Percentiles rank a stretch among this genome's conserved stretches.
Evolutionary conservation across 1,284 basidiomycete species (phyloP).

Genomic region (Marasmius tenuissimus): DNA sequence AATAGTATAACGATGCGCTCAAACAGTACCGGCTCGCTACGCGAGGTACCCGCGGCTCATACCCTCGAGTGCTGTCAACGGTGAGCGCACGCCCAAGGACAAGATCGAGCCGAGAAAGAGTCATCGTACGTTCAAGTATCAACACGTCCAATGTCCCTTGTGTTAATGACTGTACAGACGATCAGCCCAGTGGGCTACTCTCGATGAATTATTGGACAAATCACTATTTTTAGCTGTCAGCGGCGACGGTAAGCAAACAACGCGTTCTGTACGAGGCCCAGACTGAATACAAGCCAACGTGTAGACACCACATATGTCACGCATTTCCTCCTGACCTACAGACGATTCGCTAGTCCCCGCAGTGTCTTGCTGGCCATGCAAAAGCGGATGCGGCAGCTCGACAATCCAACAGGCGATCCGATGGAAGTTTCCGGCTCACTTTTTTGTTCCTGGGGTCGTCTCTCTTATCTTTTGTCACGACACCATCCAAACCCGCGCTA

Average conservation of each 20-base stretch:
- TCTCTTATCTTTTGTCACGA: constrained; percentile 81
- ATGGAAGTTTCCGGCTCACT: background rate
- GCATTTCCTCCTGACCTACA: constrained; percentile 78
- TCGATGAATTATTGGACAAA: constrained; percentile 77
- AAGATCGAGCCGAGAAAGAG: constrained; percentile 38
- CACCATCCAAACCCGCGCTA: constrained; percentile 59
- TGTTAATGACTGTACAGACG: constrained; percentile 37
- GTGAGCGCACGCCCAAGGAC: constrained; percentile 11
- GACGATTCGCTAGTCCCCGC: constrained; percentile 74
- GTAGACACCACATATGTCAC: constrained; percentile 73
- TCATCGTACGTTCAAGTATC: constrained; percentile 19
- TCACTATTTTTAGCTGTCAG: constrained; percentile 73
- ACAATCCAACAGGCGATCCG: constrained; percentile 69
- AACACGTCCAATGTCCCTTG: background rate
- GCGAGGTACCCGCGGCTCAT: constrained; percentile 12
- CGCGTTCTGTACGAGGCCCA: background rate
- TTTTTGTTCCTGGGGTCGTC: constrained; percentile 54
- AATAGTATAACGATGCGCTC: constrained; percentile 2
- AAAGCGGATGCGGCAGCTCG: constrained; percentile 75
- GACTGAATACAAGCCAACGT: constrained; percentile 15
- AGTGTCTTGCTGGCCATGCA: constrained; percentile 80
- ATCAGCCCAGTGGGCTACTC: constrained; percentile 66
- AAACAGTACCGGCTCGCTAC: constrained; percentile 4
- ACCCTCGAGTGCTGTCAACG: constrained; percentile 21
- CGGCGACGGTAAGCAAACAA: constrained; percentile 62